Evolutionary conservation across 1,284 basidiomycete genomes (phyloP).

Genomic region (Cryptococcus sp.): DNA sequence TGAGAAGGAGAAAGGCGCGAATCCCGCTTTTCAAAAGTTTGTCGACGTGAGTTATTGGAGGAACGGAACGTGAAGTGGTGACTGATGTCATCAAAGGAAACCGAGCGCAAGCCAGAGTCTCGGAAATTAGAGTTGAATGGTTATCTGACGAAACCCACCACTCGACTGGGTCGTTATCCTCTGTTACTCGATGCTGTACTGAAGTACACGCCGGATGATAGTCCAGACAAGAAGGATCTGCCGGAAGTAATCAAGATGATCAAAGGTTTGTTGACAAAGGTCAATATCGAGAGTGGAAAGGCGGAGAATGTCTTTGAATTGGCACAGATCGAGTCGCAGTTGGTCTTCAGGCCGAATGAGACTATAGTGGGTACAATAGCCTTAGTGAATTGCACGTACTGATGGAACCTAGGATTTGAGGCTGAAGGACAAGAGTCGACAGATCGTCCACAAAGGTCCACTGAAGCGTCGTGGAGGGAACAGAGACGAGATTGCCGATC

Average conservation of each 20-base stretch:
- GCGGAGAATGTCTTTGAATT: conserved; percentile 92
- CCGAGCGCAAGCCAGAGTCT: conserved; percentile 89
- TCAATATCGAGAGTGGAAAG: conserved; percentile 88
- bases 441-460: conserved; percentile 90
- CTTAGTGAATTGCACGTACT: not conserved
- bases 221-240: conserved; percentile 75
- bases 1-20: conserved; percentile 93
- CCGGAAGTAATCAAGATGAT: conserved; percentile 76
- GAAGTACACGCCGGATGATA: conserved; percentile 90
- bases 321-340: conserved; percentile 79
- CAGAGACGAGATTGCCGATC: conserved; percentile 75
- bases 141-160: conserved; percentile 97
- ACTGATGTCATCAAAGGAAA: conserved; percentile 54
- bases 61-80: not conserved
- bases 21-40: conserved; percentile 90
- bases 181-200: conserved; percentile 85
- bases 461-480: conserved; percentile 79
- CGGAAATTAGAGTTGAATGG: conserved; percentile 96
- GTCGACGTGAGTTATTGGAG: conserved; percentile 65
- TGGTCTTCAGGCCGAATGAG: conserved; percentile 79
- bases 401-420: conserved; percentile 64
- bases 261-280: conserved; percentile 76
- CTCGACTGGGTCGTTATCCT: conserved; percentile 91
- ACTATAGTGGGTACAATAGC: conserved; percentile 61
- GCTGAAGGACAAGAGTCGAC: conserved; percentile 77